phyloP scores from a whole-genome alignment of 192 early-diverging fungal species.

The Chytriomyces sp. region DNA sequence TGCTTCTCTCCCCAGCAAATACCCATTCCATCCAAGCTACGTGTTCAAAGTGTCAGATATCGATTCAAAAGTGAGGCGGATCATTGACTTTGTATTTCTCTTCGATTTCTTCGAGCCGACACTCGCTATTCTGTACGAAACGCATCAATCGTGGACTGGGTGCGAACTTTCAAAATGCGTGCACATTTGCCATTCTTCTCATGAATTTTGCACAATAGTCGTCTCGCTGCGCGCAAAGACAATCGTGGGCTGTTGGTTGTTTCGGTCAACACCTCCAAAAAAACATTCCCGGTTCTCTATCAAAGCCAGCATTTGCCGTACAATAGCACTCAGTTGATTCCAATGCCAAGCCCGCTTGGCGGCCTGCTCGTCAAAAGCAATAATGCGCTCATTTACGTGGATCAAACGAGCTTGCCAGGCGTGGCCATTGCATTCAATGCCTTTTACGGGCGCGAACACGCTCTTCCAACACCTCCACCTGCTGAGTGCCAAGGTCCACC shows the following conservation, averaged over 20 bases:
- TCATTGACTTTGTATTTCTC: slow-evolving; percentile 91
- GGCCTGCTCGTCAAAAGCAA: slow-evolving; percentile 82
- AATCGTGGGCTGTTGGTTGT: slow-evolving; percentile 78
- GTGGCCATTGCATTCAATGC: slow-evolving; percentile 75
- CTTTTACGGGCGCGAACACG: slow-evolving; percentile 62
- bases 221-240: slow-evolving; percentile 68
- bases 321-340: slow-evolving; percentile 71
- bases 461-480: slow-evolving; percentile 43
- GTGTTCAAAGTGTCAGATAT: slow-evolving; percentile 48
- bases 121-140: slow-evolving; percentile 89
- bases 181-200: not conserved
- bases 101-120: slow-evolving; percentile 92
- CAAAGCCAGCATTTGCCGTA: slow-evolving; percentile 78
- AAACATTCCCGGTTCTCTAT: slow-evolving; percentile 82
- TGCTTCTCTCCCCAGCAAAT: slow-evolving; percentile 35
- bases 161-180: slow-evolving; percentile 39
- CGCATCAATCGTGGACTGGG: slow-evolving; percentile 86
- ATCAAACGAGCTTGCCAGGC: slow-evolving; percentile 79
- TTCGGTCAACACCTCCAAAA: slow-evolving; percentile 80
- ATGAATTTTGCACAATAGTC: slow-evolving; percentile 54
- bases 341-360: slow-evolving; percentile 83
- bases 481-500: slow-evolving; percentile 36
- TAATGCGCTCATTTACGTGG: slow-evolving; percentile 83
- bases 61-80: slow-evolving; percentile 66
- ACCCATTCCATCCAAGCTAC: slow-evolving; percentile 53